Base-by-base conservation (phyloP, 2,329 filamentous ascomycete genomes). In the Sporothrix dimorphospora region DNA sequence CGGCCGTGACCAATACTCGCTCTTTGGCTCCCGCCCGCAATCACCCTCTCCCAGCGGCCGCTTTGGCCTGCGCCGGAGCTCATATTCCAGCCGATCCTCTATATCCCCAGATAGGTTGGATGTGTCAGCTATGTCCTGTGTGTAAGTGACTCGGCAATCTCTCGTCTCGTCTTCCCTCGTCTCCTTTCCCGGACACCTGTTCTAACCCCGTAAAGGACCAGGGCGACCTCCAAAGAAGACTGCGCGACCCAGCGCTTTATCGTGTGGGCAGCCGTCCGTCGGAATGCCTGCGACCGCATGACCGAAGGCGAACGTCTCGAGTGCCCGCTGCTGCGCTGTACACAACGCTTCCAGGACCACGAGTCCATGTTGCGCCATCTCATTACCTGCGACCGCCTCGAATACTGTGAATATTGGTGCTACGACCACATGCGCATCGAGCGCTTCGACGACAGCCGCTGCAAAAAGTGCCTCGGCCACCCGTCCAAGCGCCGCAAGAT, bases 321-420 rank as follows among this genome's bases (percentile, higher is more conserved):
- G 75, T 89, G 86, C 73, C 87, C 87, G 19, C 79, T 88, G 73
- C 77, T 87, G 51, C 82, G 82, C 51, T 89, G 86, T 77, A 82
- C 83, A 59, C 82, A 83, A 75, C 82, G 79, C 9, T 87, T 87
- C 76, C 77, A 81, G 19, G 82, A 83, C 77, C 86, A 88, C 75
- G 86, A 88, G 77, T 74, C 81, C 72, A 87, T 88, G 86, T 81
- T 88, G 67, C 83, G 81, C 75, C 87, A 88, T 74, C 79, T 88
- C 11, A 83, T 84, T 72, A 78, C 78, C 51, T 88, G 86, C 76
- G 79, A 81, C 40, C 81, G 85, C 76, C 82, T 88, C 42, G 77
- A 81, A 34, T 81, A 81, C 3, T 85, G 85, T 72, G 84, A 88
- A 80, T 88, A 88, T 75, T 84, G 85, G 81, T 89, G 86, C 77